These are phyloP conservation scores for Skeletonema potamos DNA, from an alignment of 108 stramenopile genomes.

Conservation along the genomic window DNA sequence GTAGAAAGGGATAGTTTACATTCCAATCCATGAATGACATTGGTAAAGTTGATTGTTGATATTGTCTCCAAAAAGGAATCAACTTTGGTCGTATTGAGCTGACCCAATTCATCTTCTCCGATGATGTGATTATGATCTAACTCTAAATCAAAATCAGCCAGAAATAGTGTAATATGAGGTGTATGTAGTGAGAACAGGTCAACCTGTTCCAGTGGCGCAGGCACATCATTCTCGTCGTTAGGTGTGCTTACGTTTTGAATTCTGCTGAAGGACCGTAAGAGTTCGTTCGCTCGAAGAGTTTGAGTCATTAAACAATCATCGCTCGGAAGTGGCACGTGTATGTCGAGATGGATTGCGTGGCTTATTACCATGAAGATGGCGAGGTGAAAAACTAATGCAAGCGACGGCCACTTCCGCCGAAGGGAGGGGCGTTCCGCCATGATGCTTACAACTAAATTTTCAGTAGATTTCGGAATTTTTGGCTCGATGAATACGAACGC, in stretches of 20 bases:
- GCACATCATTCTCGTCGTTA: neutral
- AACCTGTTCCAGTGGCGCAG: slow-evolving; percentile 13
- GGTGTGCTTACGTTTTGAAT: neutral
- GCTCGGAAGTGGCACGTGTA: slow-evolving; percentile 25
- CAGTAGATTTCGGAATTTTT: too few relatives aligned
- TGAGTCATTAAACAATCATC: slow-evolving; percentile 25
- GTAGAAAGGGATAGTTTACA: slow-evolving; percentile 8
- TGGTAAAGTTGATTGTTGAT: slow-evolving; percentile 14
- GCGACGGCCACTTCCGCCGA: neutral
- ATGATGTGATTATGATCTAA: neutral
- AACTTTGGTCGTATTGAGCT: slow-evolving; percentile 29
- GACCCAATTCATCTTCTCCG: too few relatives aligned
- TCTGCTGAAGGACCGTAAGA: slow-evolving; percentile 15
- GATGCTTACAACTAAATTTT: too few relatives aligned
- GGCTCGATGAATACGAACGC: too few relatives aligned
- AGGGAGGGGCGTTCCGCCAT: too few relatives aligned
- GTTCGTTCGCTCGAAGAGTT: slow-evolving; percentile 27
- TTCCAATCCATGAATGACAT: neutral
- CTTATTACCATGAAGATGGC: neutral
- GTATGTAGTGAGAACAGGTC: slow-evolving; percentile 39
- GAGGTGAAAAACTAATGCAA: neutral
- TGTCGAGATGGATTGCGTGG: slow-evolving; percentile 24
- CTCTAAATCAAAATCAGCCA: slow-evolving; percentile 53
- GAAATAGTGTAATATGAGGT: slow-evolving; percentile 46
- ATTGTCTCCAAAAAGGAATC: slow-evolving; percentile 19